phyloP scores from a whole-genome alignment of 1,284 basidiomycete species.

The Cerrena zonata region DNA sequence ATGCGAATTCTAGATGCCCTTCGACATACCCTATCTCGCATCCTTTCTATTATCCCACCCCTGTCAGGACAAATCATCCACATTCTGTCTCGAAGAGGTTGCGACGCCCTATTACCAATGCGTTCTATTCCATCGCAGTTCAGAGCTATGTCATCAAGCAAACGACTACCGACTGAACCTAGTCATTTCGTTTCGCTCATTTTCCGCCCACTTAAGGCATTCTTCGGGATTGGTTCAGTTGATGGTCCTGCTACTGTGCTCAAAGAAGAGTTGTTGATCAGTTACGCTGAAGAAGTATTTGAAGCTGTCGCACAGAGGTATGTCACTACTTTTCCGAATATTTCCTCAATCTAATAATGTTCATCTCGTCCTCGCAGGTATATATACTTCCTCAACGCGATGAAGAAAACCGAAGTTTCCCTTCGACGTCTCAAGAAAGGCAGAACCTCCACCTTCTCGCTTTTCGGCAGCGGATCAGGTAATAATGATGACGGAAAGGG shows the following conservation, averaged over 20 bases:
- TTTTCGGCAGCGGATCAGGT: slow-evolving; percentile 54
- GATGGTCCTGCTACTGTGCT: slow-evolving; percentile 55
- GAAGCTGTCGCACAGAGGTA: slow-evolving; percentile 70
- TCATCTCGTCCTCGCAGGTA: slow-evolving; percentile 57
- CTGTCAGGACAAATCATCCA: slow-evolving; percentile 62
- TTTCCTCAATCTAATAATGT: too few relatives aligned
- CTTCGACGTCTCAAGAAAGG: slow-evolving; percentile 80
- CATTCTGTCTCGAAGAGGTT: slow-evolving; percentile 73
- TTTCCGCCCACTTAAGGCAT: slow-evolving; percentile 74
- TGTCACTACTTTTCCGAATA: too few relatives aligned
- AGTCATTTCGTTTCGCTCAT: slow-evolving; percentile 82
- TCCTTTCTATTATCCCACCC: slow-evolving; percentile 46
- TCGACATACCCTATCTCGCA: slow-evolving; percentile 39
- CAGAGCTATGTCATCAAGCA: slow-evolving; percentile 69
- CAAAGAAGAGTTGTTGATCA: slow-evolving; percentile 45
- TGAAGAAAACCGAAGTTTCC: slow-evolving; percentile 88
- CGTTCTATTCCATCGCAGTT: slow-evolving; percentile 85
- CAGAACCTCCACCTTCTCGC: slow-evolving; percentile 72
- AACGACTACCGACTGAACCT: slow-evolving; percentile 63
- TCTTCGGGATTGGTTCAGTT: slow-evolving; percentile 59
- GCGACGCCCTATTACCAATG: slow-evolving; percentile 81
- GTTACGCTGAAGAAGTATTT: slow-evolving; percentile 64
- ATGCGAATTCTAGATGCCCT: slow-evolving; percentile 46
- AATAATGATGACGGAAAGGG: slow-evolving; percentile 59
- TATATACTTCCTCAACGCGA: slow-evolving; percentile 64